Evolutionary conservation across 345 rosid species (phyloP).

Genomic region (Lenwebbia sp.): DNA sequence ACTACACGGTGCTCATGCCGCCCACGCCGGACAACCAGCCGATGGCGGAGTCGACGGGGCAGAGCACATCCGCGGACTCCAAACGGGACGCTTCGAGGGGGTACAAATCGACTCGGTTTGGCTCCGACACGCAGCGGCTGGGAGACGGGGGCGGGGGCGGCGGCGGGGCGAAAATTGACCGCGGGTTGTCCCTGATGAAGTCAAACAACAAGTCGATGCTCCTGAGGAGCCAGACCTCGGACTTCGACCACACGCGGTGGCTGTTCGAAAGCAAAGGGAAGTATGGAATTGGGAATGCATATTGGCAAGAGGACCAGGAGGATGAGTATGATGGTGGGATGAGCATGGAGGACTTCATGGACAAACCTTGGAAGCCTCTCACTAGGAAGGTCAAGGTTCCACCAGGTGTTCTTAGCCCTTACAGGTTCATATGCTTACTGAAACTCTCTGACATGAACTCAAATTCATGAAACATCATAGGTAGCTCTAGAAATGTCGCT

Average conservation of each 20-base stretch:
- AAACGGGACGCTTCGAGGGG: background rate
- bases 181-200: slow-evolving; percentile 66
- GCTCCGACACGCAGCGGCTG: slow-evolving; percentile 11
- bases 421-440: slow-evolving; percentile 24
- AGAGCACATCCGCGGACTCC: slow-evolving; percentile 7
- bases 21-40: slow-evolving; percentile 97
- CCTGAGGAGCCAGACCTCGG: slow-evolving; percentile 78
- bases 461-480: background rate
- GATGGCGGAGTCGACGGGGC: slow-evolving; percentile 25
- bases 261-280: slow-evolving; percentile 67
- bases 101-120: slow-evolving; percentile 2
- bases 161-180: slow-evolving; percentile 33
- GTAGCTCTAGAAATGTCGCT: background rate
- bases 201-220: slow-evolving; percentile 68
- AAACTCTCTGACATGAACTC: background rate
- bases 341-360: slow-evolving; percentile 76
- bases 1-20: slow-evolving; percentile 90
- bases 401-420: slow-evolving; percentile 68
- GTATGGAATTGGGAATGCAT: slow-evolving; percentile 83
- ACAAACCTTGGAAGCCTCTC: slow-evolving; percentile 97
- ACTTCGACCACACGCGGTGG: slow-evolving; percentile 95
- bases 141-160: slow-evolving; percentile 1
- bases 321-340: slow-evolving; percentile 34
- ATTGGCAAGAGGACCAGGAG: slow-evolving; percentile 47
- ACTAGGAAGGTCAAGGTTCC: slow-evolving; percentile 67